Conservation (phyloP, 2,329 filamentous ascomycete genomes). For the Phyllachora maydis region DNA sequence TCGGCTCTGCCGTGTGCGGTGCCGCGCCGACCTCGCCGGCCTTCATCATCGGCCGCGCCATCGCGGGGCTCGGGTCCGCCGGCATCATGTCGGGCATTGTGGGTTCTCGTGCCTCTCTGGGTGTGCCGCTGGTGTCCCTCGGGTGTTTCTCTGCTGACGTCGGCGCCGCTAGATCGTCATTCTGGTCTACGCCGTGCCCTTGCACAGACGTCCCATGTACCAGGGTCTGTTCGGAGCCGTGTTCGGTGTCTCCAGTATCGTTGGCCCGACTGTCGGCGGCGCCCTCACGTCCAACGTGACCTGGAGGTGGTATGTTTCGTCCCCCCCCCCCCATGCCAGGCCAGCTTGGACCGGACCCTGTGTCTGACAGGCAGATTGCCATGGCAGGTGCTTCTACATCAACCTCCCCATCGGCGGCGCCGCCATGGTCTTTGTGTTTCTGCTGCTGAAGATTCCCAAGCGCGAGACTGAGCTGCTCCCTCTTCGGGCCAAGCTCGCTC, state of each 20-base stretch:
- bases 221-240: constrained; percentile 14
- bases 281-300: constrained; percentile 15
- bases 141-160: too few relatives aligned
- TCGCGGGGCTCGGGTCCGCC: constrained; percentile 16
- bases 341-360: too few relatives aligned
- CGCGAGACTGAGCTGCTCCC: background rate
- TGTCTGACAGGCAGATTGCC: too few relatives aligned
- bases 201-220: constrained; percentile 12
- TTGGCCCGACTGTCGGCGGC: constrained; percentile 16
- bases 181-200: constrained; percentile 13
- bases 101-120: constrained; percentile 7
- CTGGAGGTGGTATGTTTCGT: constrained; percentile 17
- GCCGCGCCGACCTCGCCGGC: constrained; percentile 16
- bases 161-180: constrained; percentile 9
- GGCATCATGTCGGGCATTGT: constrained; percentile 17
- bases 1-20: constrained; percentile 18
- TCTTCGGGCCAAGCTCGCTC: constrained; percentile 3
- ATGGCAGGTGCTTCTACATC: constrained; percentile 19
- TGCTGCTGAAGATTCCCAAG: constrained; percentile 8
- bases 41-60: constrained; percentile 18
- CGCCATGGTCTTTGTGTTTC: constrained; percentile 9
- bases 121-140: too few relatives aligned
- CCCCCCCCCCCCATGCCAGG: too few relatives aligned
- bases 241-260: constrained; percentile 13
- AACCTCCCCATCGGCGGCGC: constrained; percentile 16